Conservation (phyloP, 441 rosid species). For the Brassica hybrid region DNA sequence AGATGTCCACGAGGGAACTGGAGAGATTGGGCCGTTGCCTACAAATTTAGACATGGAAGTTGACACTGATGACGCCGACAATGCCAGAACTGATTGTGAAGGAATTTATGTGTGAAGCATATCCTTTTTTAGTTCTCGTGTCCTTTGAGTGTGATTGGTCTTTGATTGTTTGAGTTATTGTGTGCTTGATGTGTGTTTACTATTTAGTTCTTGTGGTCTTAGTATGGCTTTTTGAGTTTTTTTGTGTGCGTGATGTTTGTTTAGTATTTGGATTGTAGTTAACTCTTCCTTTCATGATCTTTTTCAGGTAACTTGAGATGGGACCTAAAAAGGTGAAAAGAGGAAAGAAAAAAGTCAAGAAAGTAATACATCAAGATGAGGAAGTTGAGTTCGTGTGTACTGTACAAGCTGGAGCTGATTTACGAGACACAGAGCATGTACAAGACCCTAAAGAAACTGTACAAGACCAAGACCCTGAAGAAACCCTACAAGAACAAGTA, state of each 20-base stretch:
- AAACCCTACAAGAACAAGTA: not conserved
- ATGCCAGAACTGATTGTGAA: not conserved
- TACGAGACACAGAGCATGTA: not conserved
- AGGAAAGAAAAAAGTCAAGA: not conserved
- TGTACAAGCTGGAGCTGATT: not conserved
- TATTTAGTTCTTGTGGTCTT: not conserved
- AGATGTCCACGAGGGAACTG: not conserved
- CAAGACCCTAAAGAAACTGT: not conserved
- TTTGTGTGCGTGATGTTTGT: not conserved
- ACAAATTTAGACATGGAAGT: not conserved
- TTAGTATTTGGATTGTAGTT: not conserved
- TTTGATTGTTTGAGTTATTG: not conserved
- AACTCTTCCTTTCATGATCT: not conserved
- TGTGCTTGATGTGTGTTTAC: not conserved
- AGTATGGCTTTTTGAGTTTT: too few species aligned
- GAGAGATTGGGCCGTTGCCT: not conserved
- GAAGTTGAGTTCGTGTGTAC: not conserved
- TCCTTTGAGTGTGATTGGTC: not conserved
- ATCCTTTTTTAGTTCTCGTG: not conserved
- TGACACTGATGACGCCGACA: not conserved
- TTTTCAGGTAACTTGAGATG: not conserved
- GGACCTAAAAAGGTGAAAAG: not conserved
- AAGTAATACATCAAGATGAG: not conserved
- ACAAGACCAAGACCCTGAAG: not conserved
- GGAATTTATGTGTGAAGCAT: not conserved